Evolutionary conservation across 495 filamentous ascomycete genomes (phyloP).

Genomic region (Neurospora tetraspora): DNA sequence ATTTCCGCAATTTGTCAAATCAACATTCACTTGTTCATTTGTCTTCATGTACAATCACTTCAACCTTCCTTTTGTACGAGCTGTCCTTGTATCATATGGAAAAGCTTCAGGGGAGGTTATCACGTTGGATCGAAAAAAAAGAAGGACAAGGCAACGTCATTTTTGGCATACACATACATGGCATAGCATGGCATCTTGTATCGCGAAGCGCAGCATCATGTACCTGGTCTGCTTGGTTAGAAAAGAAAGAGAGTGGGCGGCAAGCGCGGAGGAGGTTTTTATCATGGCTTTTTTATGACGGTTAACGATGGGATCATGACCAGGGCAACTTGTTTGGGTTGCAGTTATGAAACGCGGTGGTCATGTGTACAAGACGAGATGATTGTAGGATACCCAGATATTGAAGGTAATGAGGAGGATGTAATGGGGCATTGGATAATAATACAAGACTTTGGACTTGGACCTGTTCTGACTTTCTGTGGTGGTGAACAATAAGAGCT

Average conservation of each 20-base stretch:
- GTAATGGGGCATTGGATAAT: not conserved
- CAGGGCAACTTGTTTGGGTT: not conserved
- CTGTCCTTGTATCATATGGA: not conserved
- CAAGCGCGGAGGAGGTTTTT: not conserved
- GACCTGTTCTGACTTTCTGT: not conserved
- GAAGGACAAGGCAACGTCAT: not conserved
- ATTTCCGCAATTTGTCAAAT: not conserved
- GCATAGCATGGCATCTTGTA: not conserved
- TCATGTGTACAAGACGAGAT: not conserved
- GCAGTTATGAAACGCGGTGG: not conserved
- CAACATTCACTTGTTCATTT: not conserved
- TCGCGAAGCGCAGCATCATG: not conserved
- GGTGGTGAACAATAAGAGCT: not conserved
- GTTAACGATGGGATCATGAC: not conserved
- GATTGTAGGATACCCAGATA: not conserved
- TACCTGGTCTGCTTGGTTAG: not conserved
- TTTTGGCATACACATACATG: not conserved
- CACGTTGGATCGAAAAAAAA: not conserved
- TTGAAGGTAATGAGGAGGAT: not conserved
- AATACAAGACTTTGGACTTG: not conserved
- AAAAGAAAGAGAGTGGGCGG: not conserved
- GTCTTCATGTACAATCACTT: not conserved
- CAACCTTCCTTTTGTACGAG: not conserved
- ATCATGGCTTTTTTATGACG: not conserved
- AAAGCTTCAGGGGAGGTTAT: not conserved